These are phyloP conservation scores for Hypseocharis bilobata DNA, from an alignment of 441 rosid genomes.

Conservation along the genomic window DNA sequence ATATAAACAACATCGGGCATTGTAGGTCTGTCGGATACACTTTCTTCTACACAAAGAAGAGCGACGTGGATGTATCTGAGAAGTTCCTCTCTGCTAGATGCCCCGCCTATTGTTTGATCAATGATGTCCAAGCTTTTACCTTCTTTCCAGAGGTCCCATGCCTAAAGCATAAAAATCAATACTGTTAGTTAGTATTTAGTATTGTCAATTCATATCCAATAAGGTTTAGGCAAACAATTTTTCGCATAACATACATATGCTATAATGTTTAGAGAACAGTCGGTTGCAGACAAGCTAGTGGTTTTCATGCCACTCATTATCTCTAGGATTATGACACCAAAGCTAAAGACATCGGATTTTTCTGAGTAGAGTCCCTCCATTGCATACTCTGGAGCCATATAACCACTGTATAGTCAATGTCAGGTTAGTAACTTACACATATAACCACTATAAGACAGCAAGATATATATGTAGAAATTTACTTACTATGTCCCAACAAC, in stretches of 20 bases:
- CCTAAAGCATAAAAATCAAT: neutral
- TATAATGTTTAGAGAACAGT: neutral
- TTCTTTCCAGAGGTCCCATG: constrained; percentile 1
- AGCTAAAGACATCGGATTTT: neutral
- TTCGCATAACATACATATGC: neutral
- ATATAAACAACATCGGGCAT: neutral
- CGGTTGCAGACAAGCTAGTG: neutral
- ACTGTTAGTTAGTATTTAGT: neutral
- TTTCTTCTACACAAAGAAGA: constrained; percentile 3
- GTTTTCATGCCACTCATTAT: neutral
- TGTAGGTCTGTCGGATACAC: neutral
- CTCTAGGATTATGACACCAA: constrained; percentile 1
- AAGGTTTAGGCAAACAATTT: neutral
- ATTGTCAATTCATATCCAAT: neutral
- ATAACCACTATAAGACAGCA: too few species aligned
- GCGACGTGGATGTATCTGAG: neutral
- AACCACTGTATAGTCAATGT: neutral
- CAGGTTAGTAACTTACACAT: neutral
- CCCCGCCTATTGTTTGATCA: neutral
- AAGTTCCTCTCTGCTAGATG: neutral
- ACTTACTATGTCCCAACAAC: neutral
- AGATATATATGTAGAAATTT: neutral
- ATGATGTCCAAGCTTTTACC: neutral
- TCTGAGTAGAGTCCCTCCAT: neutral
- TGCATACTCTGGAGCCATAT: neutral